Conservation (phyloP, 352 stramenopile genomes). For the Globisporangium barbulae region DNA sequence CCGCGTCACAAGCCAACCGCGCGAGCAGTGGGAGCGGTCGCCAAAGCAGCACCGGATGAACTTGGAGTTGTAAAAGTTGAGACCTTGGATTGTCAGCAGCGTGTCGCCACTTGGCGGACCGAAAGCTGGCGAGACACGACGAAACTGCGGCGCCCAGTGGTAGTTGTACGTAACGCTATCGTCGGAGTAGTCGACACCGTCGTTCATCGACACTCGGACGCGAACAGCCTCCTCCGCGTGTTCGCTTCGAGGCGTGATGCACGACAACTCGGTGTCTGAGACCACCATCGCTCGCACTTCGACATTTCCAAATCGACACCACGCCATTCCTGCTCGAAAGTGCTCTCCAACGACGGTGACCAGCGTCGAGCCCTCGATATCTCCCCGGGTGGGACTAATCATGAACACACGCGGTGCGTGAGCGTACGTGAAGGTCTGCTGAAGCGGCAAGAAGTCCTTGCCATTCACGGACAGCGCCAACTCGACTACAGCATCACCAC, state of each 20-base stretch:
- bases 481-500: constrained; percentile 6
- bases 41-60: constrained; percentile 67
- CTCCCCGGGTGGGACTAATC: constrained; percentile 44
- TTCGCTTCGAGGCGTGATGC: constrained; percentile 31
- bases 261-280: constrained; percentile 36
- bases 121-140: constrained; percentile 34
- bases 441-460: constrained; percentile 55
- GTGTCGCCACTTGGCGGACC: constrained; percentile 54
- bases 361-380: constrained; percentile 47
- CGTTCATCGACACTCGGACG: constrained; percentile 83
- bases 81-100: constrained; percentile 43
- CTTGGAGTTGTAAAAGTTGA: constrained; percentile 57
- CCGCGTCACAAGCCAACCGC: constrained; percentile 32
- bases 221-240: constrained; percentile 34
- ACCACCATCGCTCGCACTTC: constrained; percentile 38
- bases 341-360: constrained; percentile 45
- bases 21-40: constrained; percentile 30
- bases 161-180: constrained; percentile 70
- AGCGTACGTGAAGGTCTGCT: constrained; percentile 52
- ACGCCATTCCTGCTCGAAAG: constrained; percentile 30
- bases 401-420: constrained; percentile 32
- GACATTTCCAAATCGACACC: constrained; percentile 47
- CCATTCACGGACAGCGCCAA: constrained; percentile 72
- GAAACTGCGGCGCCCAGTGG: constrained; percentile 40
- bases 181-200: constrained; percentile 85